phyloP scores from a whole-genome alignment of 495 filamentous ascomycete genomes.

The Podospora conica region DNA sequence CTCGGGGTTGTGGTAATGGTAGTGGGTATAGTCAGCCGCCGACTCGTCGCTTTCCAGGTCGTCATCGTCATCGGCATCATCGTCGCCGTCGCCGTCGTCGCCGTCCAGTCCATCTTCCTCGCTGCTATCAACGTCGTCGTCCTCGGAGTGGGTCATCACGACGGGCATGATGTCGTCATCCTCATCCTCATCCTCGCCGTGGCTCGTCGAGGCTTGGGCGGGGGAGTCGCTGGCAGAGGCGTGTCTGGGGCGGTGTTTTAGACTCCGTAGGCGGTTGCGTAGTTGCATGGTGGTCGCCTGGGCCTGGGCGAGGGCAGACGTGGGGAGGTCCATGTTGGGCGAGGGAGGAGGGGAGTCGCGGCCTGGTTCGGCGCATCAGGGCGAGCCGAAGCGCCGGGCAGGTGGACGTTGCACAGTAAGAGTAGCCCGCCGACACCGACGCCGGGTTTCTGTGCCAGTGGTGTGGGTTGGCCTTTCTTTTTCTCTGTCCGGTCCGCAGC shows the following conservation, averaged over 20 bases:
- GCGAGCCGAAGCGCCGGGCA: not conserved
- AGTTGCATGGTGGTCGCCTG: not conserved
- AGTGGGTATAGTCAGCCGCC: not conserved
- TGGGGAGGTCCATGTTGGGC: not conserved
- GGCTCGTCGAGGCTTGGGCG: not conserved
- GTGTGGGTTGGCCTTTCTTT: too few species aligned
- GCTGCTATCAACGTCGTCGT: conserved; percentile 18
- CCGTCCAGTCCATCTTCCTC: conserved; percentile 10
- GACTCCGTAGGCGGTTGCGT: not conserved
- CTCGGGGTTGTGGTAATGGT: not conserved
- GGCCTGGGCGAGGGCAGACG: too few species aligned
- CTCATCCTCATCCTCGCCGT: conserved; percentile 7
- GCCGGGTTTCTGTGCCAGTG: not conserved
- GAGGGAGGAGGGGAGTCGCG: not conserved
- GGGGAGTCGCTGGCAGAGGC: not conserved
- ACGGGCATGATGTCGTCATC: too few species aligned
- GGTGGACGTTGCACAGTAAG: too few species aligned
- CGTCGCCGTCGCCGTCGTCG: conserved; percentile 21
- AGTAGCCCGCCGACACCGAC: not conserved
- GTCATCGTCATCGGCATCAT: conserved; percentile 17
- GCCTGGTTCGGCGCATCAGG: not conserved
- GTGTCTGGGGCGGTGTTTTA: not conserved
- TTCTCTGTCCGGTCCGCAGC: not conserved
- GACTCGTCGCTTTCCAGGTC: not conserved
- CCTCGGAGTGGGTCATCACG: conserved; percentile 12